Evolutionary conservation across 2,329 filamentous ascomycete genomes (phyloP).

Genomic region (Chrysoporthe puriensis): DNA sequence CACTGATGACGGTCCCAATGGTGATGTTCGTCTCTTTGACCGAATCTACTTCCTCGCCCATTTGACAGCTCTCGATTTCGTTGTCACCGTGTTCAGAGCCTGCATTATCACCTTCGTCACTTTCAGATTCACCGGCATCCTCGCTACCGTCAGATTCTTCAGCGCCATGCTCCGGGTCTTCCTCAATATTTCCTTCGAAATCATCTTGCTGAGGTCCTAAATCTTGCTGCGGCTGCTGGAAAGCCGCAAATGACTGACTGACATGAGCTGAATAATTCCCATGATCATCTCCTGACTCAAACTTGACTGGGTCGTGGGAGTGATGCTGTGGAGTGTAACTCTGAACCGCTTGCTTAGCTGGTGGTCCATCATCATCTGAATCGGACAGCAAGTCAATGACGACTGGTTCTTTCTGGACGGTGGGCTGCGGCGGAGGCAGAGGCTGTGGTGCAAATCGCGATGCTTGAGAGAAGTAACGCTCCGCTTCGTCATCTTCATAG

Average conservation of each 20-base stretch:
- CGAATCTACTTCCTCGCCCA: constrained; percentile 10
- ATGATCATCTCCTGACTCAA: not conserved
- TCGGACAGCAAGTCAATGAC: constrained; percentile 54
- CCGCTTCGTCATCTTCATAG: constrained; percentile 28
- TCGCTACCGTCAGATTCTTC: not conserved
- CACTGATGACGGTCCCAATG: not conserved
- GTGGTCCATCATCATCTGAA: constrained; percentile 43
- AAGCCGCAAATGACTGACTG: not conserved
- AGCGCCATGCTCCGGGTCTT: constrained; percentile 14
- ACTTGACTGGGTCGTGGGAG: constrained; percentile 9
- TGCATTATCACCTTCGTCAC: not conserved
- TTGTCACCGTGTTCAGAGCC: constrained; percentile 25
- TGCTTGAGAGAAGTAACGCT: constrained; percentile 6
- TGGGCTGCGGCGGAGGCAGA: constrained; percentile 16
- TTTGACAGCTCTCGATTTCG: constrained; percentile 13
- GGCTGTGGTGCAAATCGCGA: constrained; percentile 1
- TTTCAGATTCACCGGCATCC: constrained; percentile 11
- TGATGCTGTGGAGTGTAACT: constrained; percentile 12
- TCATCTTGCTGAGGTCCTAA: not conserved
- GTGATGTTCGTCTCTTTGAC: not conserved
- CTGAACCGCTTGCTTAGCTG: constrained; percentile 6
- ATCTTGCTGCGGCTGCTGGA: not conserved
- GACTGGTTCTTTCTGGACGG: constrained; percentile 41
- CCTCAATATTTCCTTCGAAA: not conserved
- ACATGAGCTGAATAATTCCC: not conserved